Conservation (phyloP, 2,329 filamentous ascomycete species). For the Botrytis galanthina region DNA sequence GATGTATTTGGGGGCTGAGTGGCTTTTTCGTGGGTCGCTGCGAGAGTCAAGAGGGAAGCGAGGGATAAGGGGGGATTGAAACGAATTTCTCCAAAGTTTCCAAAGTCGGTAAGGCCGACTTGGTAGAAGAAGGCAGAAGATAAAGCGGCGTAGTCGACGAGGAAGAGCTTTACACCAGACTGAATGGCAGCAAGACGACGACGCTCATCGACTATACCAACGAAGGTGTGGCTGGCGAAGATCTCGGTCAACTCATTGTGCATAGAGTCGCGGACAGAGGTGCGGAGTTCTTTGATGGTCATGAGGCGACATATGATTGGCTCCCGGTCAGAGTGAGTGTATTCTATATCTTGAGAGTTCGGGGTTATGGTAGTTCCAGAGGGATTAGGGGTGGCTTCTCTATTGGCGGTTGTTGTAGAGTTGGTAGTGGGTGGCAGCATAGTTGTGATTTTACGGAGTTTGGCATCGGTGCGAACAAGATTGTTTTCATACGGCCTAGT, state of each 20-base stretch:
- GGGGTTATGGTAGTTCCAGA: neutral
- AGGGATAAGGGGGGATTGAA: slow-evolving; percentile 76
- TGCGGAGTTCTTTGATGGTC: slow-evolving; percentile 83
- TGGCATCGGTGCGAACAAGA: slow-evolving; percentile 84
- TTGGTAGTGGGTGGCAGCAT: slow-evolving; percentile 69
- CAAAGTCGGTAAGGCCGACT: slow-evolving; percentile 89
- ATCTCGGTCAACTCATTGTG: slow-evolving; percentile 85
- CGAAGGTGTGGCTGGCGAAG: slow-evolving; percentile 85
- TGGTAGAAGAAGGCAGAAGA: slow-evolving; percentile 95
- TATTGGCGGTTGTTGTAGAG: slow-evolving; percentile 14
- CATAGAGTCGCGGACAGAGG: slow-evolving; percentile 75
- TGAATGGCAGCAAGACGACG: slow-evolving; percentile 91
- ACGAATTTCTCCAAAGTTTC: slow-evolving; percentile 83
- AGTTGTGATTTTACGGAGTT: slow-evolving; percentile 88
- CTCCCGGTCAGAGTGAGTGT: slow-evolving; percentile 69
- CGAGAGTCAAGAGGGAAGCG: slow-evolving; percentile 67
- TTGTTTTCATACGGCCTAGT: slow-evolving; percentile 76
- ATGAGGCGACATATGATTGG: slow-evolving; percentile 69
- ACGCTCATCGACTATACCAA: slow-evolving; percentile 85
- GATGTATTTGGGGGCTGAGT: slow-evolving; percentile 36
- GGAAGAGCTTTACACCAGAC: slow-evolving; percentile 84
- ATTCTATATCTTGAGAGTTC: slow-evolving; percentile 56
- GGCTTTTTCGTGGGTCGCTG: slow-evolving; percentile 67
- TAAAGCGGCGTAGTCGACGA: slow-evolving; percentile 87
- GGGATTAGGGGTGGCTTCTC: slow-evolving; percentile 31